phyloP scores from a whole-genome alignment of 2,329 filamentous ascomycete genomes.

The Fusarium nelsonii region DNA sequence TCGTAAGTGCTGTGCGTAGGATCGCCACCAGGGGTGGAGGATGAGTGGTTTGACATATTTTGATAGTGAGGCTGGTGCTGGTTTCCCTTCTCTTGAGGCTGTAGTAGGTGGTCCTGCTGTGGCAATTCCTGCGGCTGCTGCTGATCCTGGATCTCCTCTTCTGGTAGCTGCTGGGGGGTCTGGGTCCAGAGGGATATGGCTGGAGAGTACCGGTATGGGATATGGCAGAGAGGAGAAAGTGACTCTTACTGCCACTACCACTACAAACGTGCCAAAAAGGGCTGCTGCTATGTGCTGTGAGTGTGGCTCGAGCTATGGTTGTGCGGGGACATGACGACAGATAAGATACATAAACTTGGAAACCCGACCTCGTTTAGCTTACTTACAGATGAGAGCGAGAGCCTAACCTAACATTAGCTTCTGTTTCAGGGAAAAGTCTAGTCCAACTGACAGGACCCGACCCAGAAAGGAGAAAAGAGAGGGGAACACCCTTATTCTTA shows the following conservation, averaged over 20 bases:
- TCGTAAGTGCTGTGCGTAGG: conserved; percentile 48
- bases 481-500: conserved; percentile 4
- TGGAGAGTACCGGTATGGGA: conserved; percentile 9
- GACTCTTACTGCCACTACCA: conserved; percentile 22
- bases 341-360: conserved; percentile 27
- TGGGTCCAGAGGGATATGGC: conserved; percentile 16
- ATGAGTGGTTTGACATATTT: conserved; percentile 20
- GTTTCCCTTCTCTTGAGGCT: not conserved
- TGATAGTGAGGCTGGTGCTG: not conserved
- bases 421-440: conserved; percentile 1
- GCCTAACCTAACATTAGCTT: conserved; percentile 1
- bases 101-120: conserved; percentile 7
- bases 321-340: conserved; percentile 48
- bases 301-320: conserved; percentile 38
- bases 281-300: conserved; percentile 22
- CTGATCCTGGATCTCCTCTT: conserved; percentile 12
- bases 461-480: conserved; percentile 11
- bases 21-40: conserved; percentile 37
- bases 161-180: conserved; percentile 14
- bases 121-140: not conserved
- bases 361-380: conserved; percentile 12
- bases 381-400: not conserved
- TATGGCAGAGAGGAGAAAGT: conserved; percentile 25
- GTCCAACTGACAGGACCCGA: conserved; percentile 6
- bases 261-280: conserved; percentile 19